phyloP scores from a whole-genome alignment of 805 yeast species.

The Saccharomyces kudriavzevii region DNA sequence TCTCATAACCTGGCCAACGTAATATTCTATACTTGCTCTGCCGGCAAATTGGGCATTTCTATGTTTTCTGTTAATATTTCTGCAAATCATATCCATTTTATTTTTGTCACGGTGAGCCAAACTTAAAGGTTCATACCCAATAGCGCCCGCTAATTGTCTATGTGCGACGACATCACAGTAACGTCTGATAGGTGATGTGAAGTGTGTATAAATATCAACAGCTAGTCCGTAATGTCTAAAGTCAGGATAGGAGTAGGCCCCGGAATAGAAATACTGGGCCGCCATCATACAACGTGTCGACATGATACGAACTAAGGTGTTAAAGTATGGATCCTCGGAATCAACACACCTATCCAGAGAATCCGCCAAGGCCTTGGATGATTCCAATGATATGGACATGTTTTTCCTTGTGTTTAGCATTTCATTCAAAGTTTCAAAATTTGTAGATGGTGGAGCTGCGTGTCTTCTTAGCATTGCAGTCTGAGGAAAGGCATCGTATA shows the following conservation, averaged over 20 bases:
- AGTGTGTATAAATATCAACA: slow-evolving; percentile 94
- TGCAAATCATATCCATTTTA: slow-evolving; percentile 82
- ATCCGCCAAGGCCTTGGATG: slow-evolving; percentile 87
- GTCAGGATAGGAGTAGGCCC: slow-evolving; percentile 81
- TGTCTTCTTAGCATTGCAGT: slow-evolving; percentile 98
- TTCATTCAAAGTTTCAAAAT: slow-evolving; percentile 82
- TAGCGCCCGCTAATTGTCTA: slow-evolving; percentile 96
- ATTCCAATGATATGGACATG: slow-evolving; percentile 66
- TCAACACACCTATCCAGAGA: slow-evolving; percentile 85
- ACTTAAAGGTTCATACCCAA: slow-evolving; percentile 81
- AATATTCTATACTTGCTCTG: slow-evolving; percentile 93
- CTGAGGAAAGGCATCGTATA: slow-evolving; percentile 89
- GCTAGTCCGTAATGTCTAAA: slow-evolving; percentile 96
- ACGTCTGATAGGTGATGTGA: slow-evolving; percentile 96
- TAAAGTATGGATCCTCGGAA: slow-evolving; percentile 78
- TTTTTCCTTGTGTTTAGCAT: slow-evolving; percentile 77
- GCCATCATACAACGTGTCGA: slow-evolving; percentile 99
- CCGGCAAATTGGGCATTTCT: slow-evolving; percentile 99
- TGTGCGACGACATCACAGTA: slow-evolving; percentile 97
- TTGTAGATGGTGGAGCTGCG: slow-evolving; percentile 92
- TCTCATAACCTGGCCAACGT: slow-evolving; percentile 95
- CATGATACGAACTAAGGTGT: slow-evolving; percentile 89
- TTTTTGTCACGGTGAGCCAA: slow-evolving; percentile 76
- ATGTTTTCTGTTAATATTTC: slow-evolving; percentile 86
- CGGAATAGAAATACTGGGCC: slow-evolving; percentile 93